phyloP scores from a whole-genome alignment of 305 asterid species.

The Solanum hybrid region DNA sequence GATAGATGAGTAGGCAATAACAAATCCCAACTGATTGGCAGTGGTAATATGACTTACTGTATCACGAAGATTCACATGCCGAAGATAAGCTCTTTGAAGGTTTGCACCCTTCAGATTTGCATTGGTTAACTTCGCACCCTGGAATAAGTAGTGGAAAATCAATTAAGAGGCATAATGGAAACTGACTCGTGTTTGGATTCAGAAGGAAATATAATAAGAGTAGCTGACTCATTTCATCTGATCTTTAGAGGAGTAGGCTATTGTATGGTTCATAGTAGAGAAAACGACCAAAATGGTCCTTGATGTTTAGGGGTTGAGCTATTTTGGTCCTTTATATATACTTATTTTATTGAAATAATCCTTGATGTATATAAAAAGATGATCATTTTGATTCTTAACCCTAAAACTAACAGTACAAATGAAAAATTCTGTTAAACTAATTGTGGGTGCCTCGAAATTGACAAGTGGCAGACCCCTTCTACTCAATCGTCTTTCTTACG shows the following conservation, averaged over 20 bases:
- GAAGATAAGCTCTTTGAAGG: slow-evolving; percentile 88
- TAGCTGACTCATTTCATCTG: background rate
- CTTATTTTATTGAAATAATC: background rate
- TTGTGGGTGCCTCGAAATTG: background rate
- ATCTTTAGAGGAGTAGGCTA: background rate
- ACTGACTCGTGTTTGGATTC: background rate
- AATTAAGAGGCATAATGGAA: slow-evolving; percentile 10
- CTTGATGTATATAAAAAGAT: background rate
- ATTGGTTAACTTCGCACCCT: slow-evolving; percentile 82
- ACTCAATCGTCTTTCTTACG: background rate
- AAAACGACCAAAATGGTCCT: background rate
- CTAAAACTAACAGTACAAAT: background rate
- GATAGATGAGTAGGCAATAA: background rate
- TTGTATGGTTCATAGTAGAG: background rate
- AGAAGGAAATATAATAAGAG: background rate
- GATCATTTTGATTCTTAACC: background rate
- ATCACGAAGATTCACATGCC: slow-evolving; percentile 78
- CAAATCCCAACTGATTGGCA: background rate
- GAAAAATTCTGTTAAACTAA: background rate
- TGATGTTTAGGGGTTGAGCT: background rate
- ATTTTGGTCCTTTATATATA: background rate
- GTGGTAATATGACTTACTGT: slow-evolving; percentile 42
- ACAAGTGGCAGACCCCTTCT: background rate
- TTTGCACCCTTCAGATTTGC: slow-evolving; percentile 89
- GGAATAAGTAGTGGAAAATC: slow-evolving; percentile 12